Conservation (phyloP, 352 stramenopile genomes). For the Globisporangium acanthophoron region DNA sequence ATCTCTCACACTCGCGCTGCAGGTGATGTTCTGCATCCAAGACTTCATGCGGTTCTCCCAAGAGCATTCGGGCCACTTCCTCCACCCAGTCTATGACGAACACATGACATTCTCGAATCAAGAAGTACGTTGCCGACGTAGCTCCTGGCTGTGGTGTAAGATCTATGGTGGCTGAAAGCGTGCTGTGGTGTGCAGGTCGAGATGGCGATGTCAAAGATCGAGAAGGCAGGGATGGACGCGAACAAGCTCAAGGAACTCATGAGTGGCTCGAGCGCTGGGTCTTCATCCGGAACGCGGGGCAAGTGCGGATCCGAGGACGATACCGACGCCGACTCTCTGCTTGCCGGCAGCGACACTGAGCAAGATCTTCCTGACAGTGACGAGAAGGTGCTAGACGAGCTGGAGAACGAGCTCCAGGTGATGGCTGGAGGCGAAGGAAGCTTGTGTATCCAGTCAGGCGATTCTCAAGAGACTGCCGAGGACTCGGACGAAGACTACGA, state of each 20-base stretch:
- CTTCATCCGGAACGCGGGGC: not conserved
- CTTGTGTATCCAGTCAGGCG: not conserved
- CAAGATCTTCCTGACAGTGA: conserved; percentile 9
- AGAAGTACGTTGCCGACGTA: conserved; percentile 27
- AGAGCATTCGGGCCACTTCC: conserved; percentile 33
- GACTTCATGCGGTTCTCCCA: conserved; percentile 69
- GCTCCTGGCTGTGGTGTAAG: too few species aligned
- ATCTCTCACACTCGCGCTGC: not conserved
- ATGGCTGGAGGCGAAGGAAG: not conserved
- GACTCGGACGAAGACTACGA: conserved; percentile 1
- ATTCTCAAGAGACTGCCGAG: not conserved
- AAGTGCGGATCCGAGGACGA: conserved; percentile 6
- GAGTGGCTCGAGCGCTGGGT: conserved; percentile 4
- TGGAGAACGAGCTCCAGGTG: conserved; percentile 10
- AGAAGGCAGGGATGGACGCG: conserved; percentile 46
- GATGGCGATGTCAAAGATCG: conserved; percentile 65
- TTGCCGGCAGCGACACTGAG: conserved; percentile 6
- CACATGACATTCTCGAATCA: conserved; percentile 57
- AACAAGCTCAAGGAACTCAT: conserved; percentile 41
- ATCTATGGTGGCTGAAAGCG: too few species aligned
- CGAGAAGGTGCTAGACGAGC: conserved; percentile 8
- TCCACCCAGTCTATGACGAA: conserved; percentile 39
- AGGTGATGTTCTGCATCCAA: conserved; percentile 71
- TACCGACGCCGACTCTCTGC: conserved; percentile 7
- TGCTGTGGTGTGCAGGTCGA: conserved; percentile 28